Evolutionary conservation across 1,284 basidiomycete genomes (phyloP).

Genomic region (Apiotrichum akiyoshidainum): DNA sequence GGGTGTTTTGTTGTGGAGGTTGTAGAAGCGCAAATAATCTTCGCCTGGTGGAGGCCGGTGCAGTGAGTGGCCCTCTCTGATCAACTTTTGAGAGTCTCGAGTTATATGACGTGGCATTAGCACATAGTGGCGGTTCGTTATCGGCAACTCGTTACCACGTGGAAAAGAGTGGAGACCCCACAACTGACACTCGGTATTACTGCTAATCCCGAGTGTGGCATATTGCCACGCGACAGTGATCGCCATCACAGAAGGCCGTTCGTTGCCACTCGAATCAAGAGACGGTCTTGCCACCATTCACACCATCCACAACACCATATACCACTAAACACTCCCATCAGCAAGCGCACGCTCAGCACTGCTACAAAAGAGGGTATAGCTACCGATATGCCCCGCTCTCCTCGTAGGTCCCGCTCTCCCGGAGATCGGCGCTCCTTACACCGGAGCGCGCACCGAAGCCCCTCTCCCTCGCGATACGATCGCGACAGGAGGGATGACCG

Average conservation of each 20-base stretch:
- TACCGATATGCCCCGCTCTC: constrained; percentile 22
- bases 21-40: background rate
- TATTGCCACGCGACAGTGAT: no score
- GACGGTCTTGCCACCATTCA: no score
- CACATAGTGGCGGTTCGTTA: background rate
- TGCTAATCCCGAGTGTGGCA: no score
- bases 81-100: constrained; percentile 1
- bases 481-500: constrained; percentile 8
- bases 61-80: no score
- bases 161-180: background rate
- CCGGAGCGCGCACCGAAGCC: constrained; percentile 21
- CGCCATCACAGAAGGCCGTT: no score
- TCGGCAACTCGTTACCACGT: background rate
- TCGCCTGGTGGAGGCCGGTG: background rate
- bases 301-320: background rate
- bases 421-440: constrained; percentile 26
- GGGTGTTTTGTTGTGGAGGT: background rate
- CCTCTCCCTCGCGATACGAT: constrained; percentile 15
- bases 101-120: background rate
- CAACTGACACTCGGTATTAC: background rate
- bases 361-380: background rate
- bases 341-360: no score
- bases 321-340: background rate
- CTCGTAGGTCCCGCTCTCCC: constrained; percentile 29
- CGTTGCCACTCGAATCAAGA: no score